Conservation (phyloP, 2,329 filamentous ascomycete species). For the Trichoderma simmonsii region DNA sequence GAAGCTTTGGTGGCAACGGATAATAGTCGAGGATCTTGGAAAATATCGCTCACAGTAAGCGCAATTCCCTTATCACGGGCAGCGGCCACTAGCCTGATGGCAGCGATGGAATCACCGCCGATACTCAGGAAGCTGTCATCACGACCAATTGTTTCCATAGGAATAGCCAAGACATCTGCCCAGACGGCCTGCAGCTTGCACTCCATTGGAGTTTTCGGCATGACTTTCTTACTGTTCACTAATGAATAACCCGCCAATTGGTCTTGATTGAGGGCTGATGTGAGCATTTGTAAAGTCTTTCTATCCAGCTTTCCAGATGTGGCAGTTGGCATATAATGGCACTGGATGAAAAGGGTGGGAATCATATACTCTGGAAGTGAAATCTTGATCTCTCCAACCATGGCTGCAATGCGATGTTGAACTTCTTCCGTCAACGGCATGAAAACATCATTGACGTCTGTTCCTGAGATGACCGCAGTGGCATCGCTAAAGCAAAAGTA, state of each 20-base stretch:
- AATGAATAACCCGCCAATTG: not conserved
- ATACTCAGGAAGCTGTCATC: conserved; percentile 38
- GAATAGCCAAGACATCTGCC: not conserved
- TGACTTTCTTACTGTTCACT: not conserved
- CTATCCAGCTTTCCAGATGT: conserved; percentile 16
- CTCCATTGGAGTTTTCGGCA: not conserved
- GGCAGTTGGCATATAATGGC: conserved; percentile 1
- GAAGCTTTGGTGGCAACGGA: not conserved
- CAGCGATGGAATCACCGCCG: conserved; percentile 41
- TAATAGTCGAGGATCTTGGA: not conserved
- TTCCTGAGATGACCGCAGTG: not conserved
- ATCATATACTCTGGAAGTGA: conserved; percentile 18
- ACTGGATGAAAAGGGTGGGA: conserved; percentile 12
- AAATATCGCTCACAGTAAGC: not conserved
- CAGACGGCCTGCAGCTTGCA: not conserved
- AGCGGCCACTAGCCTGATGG: conserved; percentile 11
- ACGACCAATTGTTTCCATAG: not conserved
- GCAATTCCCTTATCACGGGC: not conserved
- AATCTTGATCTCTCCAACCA: not conserved
- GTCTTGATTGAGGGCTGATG: not conserved
- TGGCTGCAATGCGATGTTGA: not conserved
- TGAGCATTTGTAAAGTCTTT: not conserved
- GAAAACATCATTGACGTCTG: not conserved
- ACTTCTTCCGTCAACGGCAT: not conserved
- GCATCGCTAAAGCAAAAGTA: not conserved